Evolutionary conservation across 441 rosid genomes (phyloP), one percentile per base, ranked within the genome.

Genomic region (Biscutella laevigata): DNA sequence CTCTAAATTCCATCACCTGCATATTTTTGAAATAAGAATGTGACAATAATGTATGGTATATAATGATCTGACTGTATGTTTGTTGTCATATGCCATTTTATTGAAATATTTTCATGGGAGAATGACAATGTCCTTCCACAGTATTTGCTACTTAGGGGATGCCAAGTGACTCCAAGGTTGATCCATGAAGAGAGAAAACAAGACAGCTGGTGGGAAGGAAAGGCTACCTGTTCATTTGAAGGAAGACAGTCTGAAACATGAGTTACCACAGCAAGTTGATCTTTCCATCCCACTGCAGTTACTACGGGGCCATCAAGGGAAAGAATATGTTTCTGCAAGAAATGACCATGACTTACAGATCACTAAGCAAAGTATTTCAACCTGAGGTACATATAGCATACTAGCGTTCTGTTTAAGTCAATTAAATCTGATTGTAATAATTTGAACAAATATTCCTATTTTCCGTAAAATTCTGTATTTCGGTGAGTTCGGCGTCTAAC

Each of bases 241-340:
- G 92, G 78, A 62, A 84, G 90, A 62, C 87, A 76, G 59, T 82
- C 87, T 51, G 95, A 76, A 65, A 69, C 83, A 79, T 83, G 96
- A 63, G 68, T 77, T 36, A 88, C 88, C 53, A 91, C 76, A n/a
- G 87, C 95, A 66, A 91, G 88, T 56, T 73, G 80, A 74, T 91
- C 77, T 56, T 61, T 74, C 69, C 77, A 83, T 68, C 94, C 98
- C 50, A 87, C 76, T 54, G 96, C 83, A 45, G 94, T 78, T 63
- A 85, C 94, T 26, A 77, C 83, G 2, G 90, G 95, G 24, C 98
- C 98, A 42, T 80, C 82, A 69, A 91, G 82, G 48, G 95, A 88
- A 24, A 91, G 60, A 62, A 88, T 67, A 61, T 85, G 85, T 64
- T 70, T 88, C 98, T 91, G 82, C 75, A 77, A 48, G 28, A 48